These are phyloP conservation scores for Xylariales sp. DNA, from an alignment of 2,329 filamentous ascomycete species.

Conservation along the genomic window DNA sequence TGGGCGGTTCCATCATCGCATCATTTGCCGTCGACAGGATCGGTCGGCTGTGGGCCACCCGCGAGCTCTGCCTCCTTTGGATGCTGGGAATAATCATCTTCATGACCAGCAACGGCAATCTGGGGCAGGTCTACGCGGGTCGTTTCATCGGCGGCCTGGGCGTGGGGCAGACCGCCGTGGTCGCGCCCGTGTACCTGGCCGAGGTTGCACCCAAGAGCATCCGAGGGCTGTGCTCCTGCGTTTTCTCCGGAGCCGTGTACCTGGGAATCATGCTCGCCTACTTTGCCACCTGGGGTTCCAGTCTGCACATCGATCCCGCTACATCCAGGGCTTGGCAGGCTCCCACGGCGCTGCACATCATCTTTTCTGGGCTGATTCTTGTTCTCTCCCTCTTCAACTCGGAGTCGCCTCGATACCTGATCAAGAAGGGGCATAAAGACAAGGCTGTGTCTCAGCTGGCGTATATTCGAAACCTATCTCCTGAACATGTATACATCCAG, in stretches of 20 bases:
- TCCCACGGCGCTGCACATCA: constrained; percentile 71
- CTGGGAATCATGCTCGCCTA: constrained; percentile 75
- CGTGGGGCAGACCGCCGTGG: constrained; percentile 36
- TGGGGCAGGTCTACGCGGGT: constrained; percentile 58
- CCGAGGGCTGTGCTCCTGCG: constrained; percentile 68
- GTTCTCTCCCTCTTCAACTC: constrained; percentile 63
- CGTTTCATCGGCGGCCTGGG: constrained; percentile 57
- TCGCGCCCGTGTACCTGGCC: constrained; percentile 60
- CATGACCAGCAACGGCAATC: constrained; percentile 48
- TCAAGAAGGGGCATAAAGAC: constrained; percentile 59
- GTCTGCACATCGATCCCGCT: constrained; percentile 41
- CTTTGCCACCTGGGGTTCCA: constrained; percentile 64
- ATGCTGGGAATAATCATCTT: constrained; percentile 55
- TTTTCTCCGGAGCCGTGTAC: constrained; percentile 70
- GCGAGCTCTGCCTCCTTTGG: constrained; percentile 53
- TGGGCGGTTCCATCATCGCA: constrained; percentile 53
- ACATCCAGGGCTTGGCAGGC: constrained; percentile 51
- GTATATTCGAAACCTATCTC: constrained; percentile 53
- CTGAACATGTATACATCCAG: constrained; percentile 56
- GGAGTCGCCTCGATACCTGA: constrained; percentile 67
- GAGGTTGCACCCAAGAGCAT: constrained; percentile 67
- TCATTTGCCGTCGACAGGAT: constrained; percentile 56
- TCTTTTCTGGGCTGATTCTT: constrained; percentile 71
- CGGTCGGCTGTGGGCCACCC: constrained; percentile 58
- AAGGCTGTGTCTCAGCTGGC: constrained; percentile 51